Base-by-base conservation (phyloP, 306 rosid genomes). In the Comarum palustre region DNA sequence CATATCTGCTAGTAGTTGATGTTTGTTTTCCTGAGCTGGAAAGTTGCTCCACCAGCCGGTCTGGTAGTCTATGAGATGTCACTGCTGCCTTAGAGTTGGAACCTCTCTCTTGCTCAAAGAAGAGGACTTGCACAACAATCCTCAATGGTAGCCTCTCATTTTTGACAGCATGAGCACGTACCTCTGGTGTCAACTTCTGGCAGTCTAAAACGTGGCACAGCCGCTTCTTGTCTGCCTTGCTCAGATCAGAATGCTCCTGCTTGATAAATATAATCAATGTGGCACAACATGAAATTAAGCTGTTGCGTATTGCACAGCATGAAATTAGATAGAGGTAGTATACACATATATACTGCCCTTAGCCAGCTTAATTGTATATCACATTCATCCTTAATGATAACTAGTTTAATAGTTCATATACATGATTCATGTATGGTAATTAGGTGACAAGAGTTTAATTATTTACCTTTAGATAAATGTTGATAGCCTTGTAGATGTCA, bases 391-490 rank as follows among this genome's bases (percentile, higher is more conserved):
- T 42, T 42, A 29, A 14, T 42, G 5, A 42, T 66, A 51, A 17
- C 20, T 10, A 68, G 20, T 27, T 13, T 29, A 29, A n/a, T 10
- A 6, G 24, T 55, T 24, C 3, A 20, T 12, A 58, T 58, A 58
- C 13, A 20, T 19, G 27, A 1, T 27, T 34, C 27, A 57, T 55
- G 20, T 14, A 55, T 55, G 75, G n/a, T 20, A 15, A 54, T 16
- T 12, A 45, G 34, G 27, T 29, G 25, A 71, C 16, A 22, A 24
- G 47, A 54, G 15, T 73, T 62, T 42, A 34, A 34, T n/a, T 51
- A 65, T 75, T 79, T 77, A 89, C 98, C 98, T 94, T 91, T 3
- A 94, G 94, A 82, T 83, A 94, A 74, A 86, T 83, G 90, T 88
- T 87, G 66, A 91, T 91, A 60, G 98, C 98, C 71, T 87, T 82